Base-by-base conservation (phyloP, 306 rosid species). In the Dryas alaskensis region DNA sequence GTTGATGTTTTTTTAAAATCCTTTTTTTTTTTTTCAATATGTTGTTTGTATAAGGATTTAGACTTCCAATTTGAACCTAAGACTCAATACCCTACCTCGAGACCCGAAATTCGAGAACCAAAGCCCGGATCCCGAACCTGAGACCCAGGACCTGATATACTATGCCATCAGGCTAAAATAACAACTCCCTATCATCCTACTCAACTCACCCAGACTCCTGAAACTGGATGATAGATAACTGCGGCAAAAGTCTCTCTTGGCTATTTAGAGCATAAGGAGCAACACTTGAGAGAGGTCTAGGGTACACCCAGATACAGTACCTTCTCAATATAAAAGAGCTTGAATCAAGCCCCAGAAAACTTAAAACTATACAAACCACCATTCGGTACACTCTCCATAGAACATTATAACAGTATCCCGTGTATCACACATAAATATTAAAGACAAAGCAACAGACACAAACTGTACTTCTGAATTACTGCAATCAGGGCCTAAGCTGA, bases 181-280 rank as follows among this genome's bases (percentile, higher is more conserved):
- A 39, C 58, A 67, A 67, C 25, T 67, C 58, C 72, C 4, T 6
- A 22, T 46, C 8, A 46, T 31, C 44, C 54, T 44, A 67, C 12
- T 31, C 58, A 50, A 68, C 44, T 31, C 58, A 50, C 50, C 22
- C 60, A 16, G 13, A 50, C 14, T 52, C 73, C 48, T 68, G 19
- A 53, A 4, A 51, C 16, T 27, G 45, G 46, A 37, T 37, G 10
- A 37, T 8, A 14, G 7, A 39, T 52, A 65, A 65, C 52, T 1
- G 13, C 71, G 3, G 49, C 11, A 69, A 10, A 39, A 52, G 12
- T 40, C 73, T 52, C 43, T 16, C 62, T 39, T 51, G 73, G 50
- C 61, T 3, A 52, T 39, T 67, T 52, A 69, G 60, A 37, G 73
- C 73, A 50, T 5, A 50, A 68, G 73, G 48, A 68, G 47, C 8